Conservation (phyloP, 495 filamentous ascomycete species). For the Neurospora sp. region DNA sequence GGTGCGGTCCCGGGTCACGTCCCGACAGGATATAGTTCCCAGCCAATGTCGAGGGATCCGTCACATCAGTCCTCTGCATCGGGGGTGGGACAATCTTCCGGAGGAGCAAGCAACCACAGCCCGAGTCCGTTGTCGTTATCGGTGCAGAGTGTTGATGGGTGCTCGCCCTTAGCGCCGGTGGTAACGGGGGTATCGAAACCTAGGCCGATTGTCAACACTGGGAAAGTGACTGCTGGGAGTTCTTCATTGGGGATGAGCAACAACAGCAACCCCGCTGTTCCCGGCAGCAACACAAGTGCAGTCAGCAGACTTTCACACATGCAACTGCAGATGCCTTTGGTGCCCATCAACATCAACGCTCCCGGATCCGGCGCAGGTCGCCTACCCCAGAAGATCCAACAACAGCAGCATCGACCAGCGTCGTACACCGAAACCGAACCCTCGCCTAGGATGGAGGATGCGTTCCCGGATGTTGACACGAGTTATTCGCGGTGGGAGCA, state of each 20-base stretch:
- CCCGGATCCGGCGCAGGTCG: constrained; percentile 8
- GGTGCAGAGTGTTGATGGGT: background rate
- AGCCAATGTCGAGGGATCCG: constrained; percentile 44
- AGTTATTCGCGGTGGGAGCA: constrained; percentile 29
- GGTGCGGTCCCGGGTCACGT: background rate
- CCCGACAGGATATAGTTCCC: constrained; percentile 41
- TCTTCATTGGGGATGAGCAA: background rate
- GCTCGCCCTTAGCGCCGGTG: background rate
- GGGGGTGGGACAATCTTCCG: background rate
- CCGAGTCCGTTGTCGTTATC: background rate
- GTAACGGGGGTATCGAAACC: background rate
- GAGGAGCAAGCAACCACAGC: background rate
- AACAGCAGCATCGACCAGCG: constrained; percentile 12
- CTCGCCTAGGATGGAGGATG: constrained; percentile 22
- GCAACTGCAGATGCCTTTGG: background rate
- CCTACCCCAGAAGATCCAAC: background rate
- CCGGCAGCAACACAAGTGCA: background rate
- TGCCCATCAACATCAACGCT: constrained; percentile 5
- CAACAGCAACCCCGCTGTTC: background rate
- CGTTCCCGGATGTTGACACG: constrained; percentile 27
- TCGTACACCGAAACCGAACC: constrained; percentile 36
- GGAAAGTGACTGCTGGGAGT: background rate
- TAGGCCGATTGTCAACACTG: background rate
- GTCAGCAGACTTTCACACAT: no score
- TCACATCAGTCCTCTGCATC: constrained; percentile 8